Base-by-base conservation (phyloP, 257 asterid genomes). In the Penstemon davidsonii region DNA sequence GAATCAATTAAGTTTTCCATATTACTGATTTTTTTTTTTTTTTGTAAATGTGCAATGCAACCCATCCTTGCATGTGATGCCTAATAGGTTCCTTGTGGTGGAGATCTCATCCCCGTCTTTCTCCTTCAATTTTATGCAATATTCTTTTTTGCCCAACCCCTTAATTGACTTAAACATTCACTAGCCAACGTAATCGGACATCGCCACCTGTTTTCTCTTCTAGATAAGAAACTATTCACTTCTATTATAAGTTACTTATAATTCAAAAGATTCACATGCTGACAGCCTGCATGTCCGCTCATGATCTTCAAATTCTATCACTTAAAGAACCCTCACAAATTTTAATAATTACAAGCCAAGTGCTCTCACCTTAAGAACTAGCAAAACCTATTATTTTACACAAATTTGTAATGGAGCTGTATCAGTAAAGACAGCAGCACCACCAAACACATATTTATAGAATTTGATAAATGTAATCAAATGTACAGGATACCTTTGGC, bases 401-500 rank as follows among this genome's bases (percentile, higher is more conserved):
- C 4, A 39, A n/a, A 38, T 45, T 36, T 47, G 59, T 8, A 19
- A n/a, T 10, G n/a, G 64, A 9, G 38, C 57, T 18, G 55, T 7
- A 19, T 6, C 57, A 51, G 43, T 47, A 51, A 60, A 19, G 68
- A 60, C 25, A 51, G 40, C 46, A 45, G 57, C 44, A 70, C 39
- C 50, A 67, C 36, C 50, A 70, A 75, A 18, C 55, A 49, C 54
- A 49, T 49, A 9, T 13, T 0, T 12, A 49, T 49, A 1, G n/a
- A 49, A 49, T 49, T 9, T 46, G 67, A 52, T 15, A 49, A 13
- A 46, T 52, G 50, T 36, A 65, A 68, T 57, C 46, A 70, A 55
- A 69, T 63, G 56, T 41, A 71, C 15, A 33, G 19, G 47, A 46
- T 77, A 94, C 99, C 99, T 94, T 94, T 8, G 99, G 99, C 87